phyloP scores from a whole-genome alignment of 495 filamentous ascomycete genomes.

The Amorphotheca resinae region DNA sequence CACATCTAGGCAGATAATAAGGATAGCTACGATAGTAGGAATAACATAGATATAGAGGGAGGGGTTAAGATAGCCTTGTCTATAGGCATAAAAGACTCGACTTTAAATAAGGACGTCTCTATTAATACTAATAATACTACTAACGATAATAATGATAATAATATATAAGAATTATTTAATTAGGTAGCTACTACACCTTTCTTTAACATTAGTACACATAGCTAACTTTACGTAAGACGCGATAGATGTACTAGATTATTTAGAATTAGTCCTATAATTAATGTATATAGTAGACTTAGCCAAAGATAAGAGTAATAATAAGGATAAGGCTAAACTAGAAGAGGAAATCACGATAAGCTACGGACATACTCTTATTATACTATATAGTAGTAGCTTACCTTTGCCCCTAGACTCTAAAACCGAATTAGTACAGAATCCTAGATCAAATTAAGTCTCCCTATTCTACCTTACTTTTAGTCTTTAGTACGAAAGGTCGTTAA shows the following conservation, averaged over 20 bases:
- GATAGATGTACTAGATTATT: too few relatives aligned
- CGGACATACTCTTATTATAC: not conserved
- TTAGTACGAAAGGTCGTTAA: not conserved
- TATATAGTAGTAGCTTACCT: not conserved
- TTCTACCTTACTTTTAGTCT: not conserved
- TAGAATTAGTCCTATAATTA: not conserved
- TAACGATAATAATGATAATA: not conserved
- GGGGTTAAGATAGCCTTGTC: too few relatives aligned
- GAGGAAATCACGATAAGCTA: too few relatives aligned
- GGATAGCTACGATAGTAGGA: too few relatives aligned
- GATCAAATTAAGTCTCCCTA: not conserved
- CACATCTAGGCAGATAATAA: too few relatives aligned
- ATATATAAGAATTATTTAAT: not conserved
- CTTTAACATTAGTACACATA: not conserved
- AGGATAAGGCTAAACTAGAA: not conserved
- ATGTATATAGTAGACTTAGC: not conserved
- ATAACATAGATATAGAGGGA: too few relatives aligned
- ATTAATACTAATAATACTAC: not conserved
- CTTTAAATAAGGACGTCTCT: not conserved
- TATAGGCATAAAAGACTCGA: not conserved
- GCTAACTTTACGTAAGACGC: too few relatives aligned
- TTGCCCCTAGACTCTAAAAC: not conserved
- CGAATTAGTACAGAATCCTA: not conserved
- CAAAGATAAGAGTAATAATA: not conserved
- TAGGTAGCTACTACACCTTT: not conserved